Conservation (phyloP, 1,284 basidiomycete genomes). For the Neolentinus lepideus region DNA sequence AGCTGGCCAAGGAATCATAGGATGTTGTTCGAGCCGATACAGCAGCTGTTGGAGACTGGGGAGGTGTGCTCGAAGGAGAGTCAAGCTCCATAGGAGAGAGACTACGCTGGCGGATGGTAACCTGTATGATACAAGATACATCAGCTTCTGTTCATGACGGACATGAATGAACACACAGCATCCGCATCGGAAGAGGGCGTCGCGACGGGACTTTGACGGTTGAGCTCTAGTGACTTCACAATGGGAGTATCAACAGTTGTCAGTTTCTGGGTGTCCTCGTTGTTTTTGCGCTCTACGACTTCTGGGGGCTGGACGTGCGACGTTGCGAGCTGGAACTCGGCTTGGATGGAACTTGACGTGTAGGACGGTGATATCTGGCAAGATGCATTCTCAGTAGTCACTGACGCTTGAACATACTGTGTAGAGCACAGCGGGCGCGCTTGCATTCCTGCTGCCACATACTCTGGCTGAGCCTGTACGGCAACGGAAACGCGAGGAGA, state of each 20-base stretch:
- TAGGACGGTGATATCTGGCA: not conserved
- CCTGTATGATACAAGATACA: not conserved
- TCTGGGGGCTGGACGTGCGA: not conserved
- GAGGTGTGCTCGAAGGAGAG: slow-evolving; percentile 31
- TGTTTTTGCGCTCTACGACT: not conserved
- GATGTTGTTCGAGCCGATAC: slow-evolving; percentile 3
- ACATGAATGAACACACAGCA: not conserved
- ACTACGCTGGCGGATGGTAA: slow-evolving; percentile 28
- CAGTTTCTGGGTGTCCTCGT: no score
- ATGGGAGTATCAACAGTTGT: no score
- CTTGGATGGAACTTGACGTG: slow-evolving; percentile 3
- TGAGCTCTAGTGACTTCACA: no score
- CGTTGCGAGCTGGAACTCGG: not conserved
- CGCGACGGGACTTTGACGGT: not conserved
- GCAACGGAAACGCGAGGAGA: slow-evolving; percentile 14
- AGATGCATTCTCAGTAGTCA: not conserved
- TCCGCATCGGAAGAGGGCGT: not conserved
- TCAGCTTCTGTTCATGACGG: not conserved
- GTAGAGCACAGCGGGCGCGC: slow-evolving; percentile 17
- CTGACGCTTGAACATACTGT: slow-evolving; percentile 12
- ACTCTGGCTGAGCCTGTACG: slow-evolving; percentile 24
- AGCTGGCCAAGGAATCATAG: not conserved
- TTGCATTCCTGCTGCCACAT: slow-evolving; percentile 29
- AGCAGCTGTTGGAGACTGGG: slow-evolving; percentile 14
- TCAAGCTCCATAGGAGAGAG: slow-evolving; percentile 53